phyloP scores from a whole-genome alignment of 805 yeast genomes.

The Saturnispora dispora region DNA sequence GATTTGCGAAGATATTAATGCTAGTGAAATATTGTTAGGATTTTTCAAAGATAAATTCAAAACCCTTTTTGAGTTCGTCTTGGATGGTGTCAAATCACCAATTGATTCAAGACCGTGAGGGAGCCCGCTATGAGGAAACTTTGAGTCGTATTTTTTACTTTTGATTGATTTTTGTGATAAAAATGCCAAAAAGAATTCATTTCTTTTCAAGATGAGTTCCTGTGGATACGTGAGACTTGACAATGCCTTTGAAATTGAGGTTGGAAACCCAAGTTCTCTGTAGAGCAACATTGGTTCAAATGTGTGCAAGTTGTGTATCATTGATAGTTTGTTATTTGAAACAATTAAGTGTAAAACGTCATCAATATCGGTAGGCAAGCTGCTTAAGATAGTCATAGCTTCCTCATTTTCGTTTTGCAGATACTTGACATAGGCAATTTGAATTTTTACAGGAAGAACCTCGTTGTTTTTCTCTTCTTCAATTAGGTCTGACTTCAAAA shows the following conservation, averaged over 20 bases:
- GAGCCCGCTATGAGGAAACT: slow-evolving; percentile 20
- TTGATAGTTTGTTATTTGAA: slow-evolving; percentile 35
- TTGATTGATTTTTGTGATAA: slow-evolving; percentile 28
- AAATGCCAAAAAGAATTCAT: slow-evolving; percentile 36
- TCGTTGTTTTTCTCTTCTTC: slow-evolving; percentile 40
- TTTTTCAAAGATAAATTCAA: neutral
- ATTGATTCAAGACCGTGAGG: slow-evolving; percentile 10
- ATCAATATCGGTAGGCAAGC: slow-evolving; percentile 30
- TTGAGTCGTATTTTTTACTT: slow-evolving; percentile 12
- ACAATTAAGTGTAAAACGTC: slow-evolving; percentile 33
- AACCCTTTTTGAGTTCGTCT: neutral
- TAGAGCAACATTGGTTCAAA: slow-evolving; percentile 23
- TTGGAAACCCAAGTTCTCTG: slow-evolving; percentile 25
- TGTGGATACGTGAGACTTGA: slow-evolving; percentile 34
- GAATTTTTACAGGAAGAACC: slow-evolving; percentile 50
- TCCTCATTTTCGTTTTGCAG: slow-evolving; percentile 27
- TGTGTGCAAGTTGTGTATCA: slow-evolving; percentile 9
- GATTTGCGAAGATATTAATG: slow-evolving; percentile 30
- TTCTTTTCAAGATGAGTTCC: slow-evolving; percentile 32
- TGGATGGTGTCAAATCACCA: neutral
- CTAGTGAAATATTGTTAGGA: slow-evolving; percentile 22
- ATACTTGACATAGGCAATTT: slow-evolving; percentile 47
- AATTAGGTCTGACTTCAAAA: slow-evolving; percentile 37
- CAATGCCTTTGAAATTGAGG: slow-evolving; percentile 19
- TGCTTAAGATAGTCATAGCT: slow-evolving; percentile 31